Base-by-base conservation (phyloP, 2,329 filamentous ascomycete genomes). In the Stromatinia cepivora region DNA sequence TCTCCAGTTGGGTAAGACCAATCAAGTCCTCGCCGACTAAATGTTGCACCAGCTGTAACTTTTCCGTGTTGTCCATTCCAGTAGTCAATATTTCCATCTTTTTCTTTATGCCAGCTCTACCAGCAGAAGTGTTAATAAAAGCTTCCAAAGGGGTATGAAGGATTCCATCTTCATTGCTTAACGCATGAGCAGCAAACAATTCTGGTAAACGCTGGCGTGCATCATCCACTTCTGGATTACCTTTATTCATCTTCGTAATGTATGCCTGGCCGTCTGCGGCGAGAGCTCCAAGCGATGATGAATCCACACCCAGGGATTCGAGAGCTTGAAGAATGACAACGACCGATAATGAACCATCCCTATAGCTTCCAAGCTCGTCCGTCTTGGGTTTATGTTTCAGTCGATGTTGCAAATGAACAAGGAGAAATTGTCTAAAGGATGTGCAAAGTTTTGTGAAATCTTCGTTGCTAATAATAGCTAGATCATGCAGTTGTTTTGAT, bases 251-350 rank as follows among this genome's bases (percentile, higher is more conserved):
- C 10, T 69, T 69, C 2, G 22, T 46, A 39, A 61, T 59, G 36
- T 74, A 74, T 11, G 34, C 48, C 31, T 71, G 58, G 13, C 67
- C 69, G n/a, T 74, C 67, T 11, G 67, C 57, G 11, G 67, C 56
- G 9, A 76, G 67, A 25, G 64, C 46, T 2, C 65, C 56, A 17
- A 78, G 17, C 34, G 74, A 66, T 9, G 62, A 64, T 25, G 58
- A 46, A 46, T 71, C 65, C 3, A 75, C 66, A 5, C 67, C 67
- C 2, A 76, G 50, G 13, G 70, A 54, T 53, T 70, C 36, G 4
- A 78, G 70, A n/a, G 75, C 74, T 53, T 75, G 70, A n/a, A 78
- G 69, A 45, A 73, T 73, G 28, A 71, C 69, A 25, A 72, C 25
- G 25, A 78, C 45, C 0, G 48, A 45, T 25, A 78, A 31, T 45